Base-by-base conservation (phyloP, 768 basidiomycete genomes). In the Leccinum fibrillosum region DNA sequence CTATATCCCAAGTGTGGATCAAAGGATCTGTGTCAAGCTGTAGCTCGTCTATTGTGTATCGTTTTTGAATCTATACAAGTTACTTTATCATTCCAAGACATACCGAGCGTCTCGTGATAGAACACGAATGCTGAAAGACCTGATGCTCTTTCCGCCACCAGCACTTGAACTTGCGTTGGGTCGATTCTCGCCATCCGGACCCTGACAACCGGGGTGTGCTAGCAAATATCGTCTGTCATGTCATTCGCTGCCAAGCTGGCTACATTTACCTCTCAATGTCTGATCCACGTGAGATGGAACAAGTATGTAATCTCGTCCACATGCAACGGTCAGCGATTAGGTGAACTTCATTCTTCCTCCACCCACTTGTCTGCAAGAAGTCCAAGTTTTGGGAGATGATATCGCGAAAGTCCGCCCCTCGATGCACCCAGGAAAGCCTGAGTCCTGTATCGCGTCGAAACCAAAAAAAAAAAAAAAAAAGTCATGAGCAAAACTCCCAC, bases 331-430 rank as follows among this genome's bases (percentile, higher is more conserved):
- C 11, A 17, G n/a, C 39, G 49, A 19, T 23, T 11, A 35, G 4
- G 10, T 19, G 47, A 30, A 21, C 39, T 30, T 59, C 69, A 86
- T 67, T 89, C 88, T 59, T 86, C 88, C 10, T 75, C 73, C 11
- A 91, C 77, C 86, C 89, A 90, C 57, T 76, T 73, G 60, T 88
- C 86, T 13, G 89, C 90, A 12, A 88, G 68, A 23, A 77, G 74
- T 3, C 89, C 90, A 15, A 89, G 78, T 54, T 75, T 73, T 12
- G 89, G 90, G 49, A 89, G 68, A 63, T 82, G 81, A 68, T 77
- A 90, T 53, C 82, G 79, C 66, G n/a, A 87, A 11, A 65, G 73
- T 19, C 77, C 79, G 52, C 80, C 76, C 32, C 75, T 76, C 1
- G 78, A 75, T 1, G 84, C 85, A 62, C 83, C 82, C 5, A 74